A percentile compares a stretch with the other conserved stretches of the same genome.
phyloP scores from a whole-genome alignment of 352 stramenopile genomes.

The Globisporangium heterothallicum region DNA sequence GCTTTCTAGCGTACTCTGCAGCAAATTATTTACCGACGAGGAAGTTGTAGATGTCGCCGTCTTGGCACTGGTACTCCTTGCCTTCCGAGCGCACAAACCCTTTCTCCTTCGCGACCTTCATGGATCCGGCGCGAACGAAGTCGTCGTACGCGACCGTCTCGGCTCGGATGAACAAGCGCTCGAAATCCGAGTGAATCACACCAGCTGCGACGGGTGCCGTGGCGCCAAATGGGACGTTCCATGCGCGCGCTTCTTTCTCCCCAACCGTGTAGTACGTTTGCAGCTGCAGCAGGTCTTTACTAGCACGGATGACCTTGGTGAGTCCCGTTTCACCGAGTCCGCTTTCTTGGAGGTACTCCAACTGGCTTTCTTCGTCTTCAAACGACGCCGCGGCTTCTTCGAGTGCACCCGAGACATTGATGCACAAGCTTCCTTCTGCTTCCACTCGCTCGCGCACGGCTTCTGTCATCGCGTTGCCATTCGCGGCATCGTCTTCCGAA shows the following conservation, averaged over 20 bases:
- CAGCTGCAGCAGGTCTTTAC: constrained; percentile 92
- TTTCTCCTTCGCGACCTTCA: constrained; percentile 92
- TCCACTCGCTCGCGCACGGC: constrained; percentile 62
- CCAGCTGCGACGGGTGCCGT: constrained; percentile 63
- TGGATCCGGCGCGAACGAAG: constrained; percentile 89
- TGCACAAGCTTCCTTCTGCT: constrained; percentile 57
- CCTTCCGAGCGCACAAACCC: constrained; percentile 94
- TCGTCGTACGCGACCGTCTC: constrained; percentile 97
- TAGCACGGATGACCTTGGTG: constrained; percentile 82
- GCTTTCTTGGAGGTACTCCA: constrained; percentile 92
- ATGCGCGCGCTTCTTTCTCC: constrained; percentile 77
- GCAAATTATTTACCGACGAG: constrained; percentile 74
- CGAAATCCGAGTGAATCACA: constrained; percentile 88
- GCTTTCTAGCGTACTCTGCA: too few relatives aligned
- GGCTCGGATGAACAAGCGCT: constrained; percentile 79
- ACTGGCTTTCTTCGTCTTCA: constrained; percentile 86
- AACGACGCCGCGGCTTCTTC: constrained; percentile 79
- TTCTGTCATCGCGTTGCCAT: constrained; percentile 91
- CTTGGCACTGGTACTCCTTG: constrained; percentile 98
- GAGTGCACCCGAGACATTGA: constrained; percentile 70
- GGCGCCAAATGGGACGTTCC: constrained; percentile 77
- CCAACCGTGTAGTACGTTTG: constrained; percentile 97
- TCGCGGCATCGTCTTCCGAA: constrained; percentile 91
- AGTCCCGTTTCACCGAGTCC: constrained; percentile 70
- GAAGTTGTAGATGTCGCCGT: constrained; percentile 99